These are phyloP conservation scores for Cylindrotheca closterium DNA, from an alignment of 108 stramenopile genomes.

Conservation along the genomic window DNA sequence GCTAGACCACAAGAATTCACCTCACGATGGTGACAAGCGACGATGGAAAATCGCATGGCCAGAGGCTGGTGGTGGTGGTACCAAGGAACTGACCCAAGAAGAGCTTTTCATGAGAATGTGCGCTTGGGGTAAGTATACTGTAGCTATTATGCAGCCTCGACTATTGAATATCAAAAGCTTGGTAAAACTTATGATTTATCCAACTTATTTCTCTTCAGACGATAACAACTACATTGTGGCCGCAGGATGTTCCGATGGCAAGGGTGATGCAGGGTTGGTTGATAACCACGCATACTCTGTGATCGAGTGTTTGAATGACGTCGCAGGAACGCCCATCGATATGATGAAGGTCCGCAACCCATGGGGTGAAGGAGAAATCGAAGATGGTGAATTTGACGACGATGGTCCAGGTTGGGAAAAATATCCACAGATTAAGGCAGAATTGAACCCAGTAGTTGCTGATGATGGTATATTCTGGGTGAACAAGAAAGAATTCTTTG, in stretches of 20 bases:
- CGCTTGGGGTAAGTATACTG: constrained; percentile 28
- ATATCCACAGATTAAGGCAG: constrained; percentile 36
- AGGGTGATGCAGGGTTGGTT: constrained; percentile 33
- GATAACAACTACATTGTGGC: constrained; percentile 27
- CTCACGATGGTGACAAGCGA: constrained; percentile 27
- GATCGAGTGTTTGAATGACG: constrained; percentile 35
- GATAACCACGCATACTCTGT: constrained; percentile 50
- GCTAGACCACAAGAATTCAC: constrained; percentile 33
- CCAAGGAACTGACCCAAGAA: constrained; percentile 32
- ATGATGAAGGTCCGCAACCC: constrained; percentile 47
- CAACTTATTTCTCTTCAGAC: background rate
- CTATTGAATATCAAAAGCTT: no score
- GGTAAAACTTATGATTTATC: no score
- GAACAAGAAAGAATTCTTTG: constrained; percentile 45
- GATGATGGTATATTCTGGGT: constrained; percentile 51
- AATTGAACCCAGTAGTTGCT: constrained; percentile 26
- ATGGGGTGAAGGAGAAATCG: constrained; percentile 49
- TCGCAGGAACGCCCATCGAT: constrained; percentile 39
- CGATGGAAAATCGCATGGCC: constrained; percentile 39
- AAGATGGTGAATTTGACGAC: constrained; percentile 45
- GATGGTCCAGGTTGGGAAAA: constrained; percentile 46
- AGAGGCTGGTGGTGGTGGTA: constrained; percentile 39
- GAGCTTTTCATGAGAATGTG: constrained; percentile 33
- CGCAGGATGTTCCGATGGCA: constrained; percentile 34
- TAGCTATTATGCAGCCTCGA: no score